Evolutionary conservation across 2,329 filamentous ascomycete genomes (phyloP).

Genomic region (Colletotrichum siamense): DNA sequence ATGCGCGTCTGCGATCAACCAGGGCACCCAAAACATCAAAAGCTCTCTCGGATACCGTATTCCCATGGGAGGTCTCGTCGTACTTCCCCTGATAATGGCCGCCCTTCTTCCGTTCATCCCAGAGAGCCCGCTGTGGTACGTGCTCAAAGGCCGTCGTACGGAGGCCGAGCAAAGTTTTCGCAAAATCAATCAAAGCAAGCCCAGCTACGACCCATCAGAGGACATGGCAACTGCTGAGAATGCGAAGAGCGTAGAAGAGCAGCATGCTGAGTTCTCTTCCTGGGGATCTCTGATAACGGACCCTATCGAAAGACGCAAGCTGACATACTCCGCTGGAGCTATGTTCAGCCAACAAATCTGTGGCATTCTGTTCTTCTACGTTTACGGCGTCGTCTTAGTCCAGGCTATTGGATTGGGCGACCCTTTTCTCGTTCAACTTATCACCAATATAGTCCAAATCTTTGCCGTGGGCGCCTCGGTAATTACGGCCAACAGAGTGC

Average conservation of each 20-base stretch:
- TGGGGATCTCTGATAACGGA: slow-evolving; percentile 37
- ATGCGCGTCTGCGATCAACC: slow-evolving; percentile 23
- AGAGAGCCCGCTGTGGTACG: slow-evolving; percentile 29
- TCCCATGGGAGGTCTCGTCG: not conserved
- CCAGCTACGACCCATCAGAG: slow-evolving; percentile 17
- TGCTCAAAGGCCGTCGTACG: slow-evolving; percentile 27
- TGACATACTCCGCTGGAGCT: slow-evolving; percentile 41
- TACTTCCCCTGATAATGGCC: slow-evolving; percentile 23
- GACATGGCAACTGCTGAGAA: not conserved
- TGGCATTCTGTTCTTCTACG: slow-evolving; percentile 45
- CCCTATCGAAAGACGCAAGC: slow-evolving; percentile 44
- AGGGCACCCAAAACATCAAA: slow-evolving; percentile 19
- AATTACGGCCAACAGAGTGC: not conserved
- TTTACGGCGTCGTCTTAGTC: slow-evolving; percentile 39
- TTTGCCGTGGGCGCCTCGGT: not conserved
- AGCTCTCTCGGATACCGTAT: not conserved
- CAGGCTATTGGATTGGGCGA: slow-evolving; percentile 17
- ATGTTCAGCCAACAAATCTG: slow-evolving; percentile 46
- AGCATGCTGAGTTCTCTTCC: not conserved
- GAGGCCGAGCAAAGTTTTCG: slow-evolving; percentile 32
- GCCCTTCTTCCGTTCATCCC: slow-evolving; percentile 19
- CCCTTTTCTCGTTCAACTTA: not conserved
- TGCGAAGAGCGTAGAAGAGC: not conserved
- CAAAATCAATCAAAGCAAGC: slow-evolving; percentile 33
- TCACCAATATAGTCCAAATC: not conserved